phyloP scores from a whole-genome alignment of 225 moss, liverwort and hornwort genomes.

The Physcomitrellopsis africana region DNA sequence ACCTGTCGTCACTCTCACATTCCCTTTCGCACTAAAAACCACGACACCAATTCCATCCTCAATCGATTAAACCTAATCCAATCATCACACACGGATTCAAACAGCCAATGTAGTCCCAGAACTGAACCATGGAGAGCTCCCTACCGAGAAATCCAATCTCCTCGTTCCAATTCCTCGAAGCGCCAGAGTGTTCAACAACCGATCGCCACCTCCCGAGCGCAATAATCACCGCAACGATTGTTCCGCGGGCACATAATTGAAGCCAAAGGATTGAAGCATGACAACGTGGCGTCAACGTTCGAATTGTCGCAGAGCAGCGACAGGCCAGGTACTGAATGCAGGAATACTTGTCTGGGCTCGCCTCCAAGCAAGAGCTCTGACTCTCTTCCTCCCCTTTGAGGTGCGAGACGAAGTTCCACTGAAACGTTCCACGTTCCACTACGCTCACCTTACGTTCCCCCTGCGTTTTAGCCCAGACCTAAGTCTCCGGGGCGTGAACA shows the following conservation, averaged over 20 bases:
- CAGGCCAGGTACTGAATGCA: conserved; percentile 4
- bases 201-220: conserved; percentile 13
- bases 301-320: not conserved
- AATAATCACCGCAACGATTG: not conserved
- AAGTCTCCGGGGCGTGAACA: too few relatives aligned
- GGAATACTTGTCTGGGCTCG: conserved; percentile 3
- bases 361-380: not conserved
- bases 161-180: not conserved
- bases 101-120: conserved; percentile 14
- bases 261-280: not conserved
- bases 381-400: conserved; percentile 21
- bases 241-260: not conserved
- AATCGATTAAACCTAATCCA: conserved; percentile 24
- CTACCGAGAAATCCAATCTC: not conserved
- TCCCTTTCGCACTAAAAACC: not conserved
- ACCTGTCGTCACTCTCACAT: not conserved
- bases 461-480: not conserved
- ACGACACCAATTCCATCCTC: conserved; percentile 20
- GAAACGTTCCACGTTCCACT: conserved; percentile 7
- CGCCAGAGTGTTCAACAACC: conserved; percentile 9
- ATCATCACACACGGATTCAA: not conserved
- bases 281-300: not conserved
- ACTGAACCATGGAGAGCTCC: conserved; percentile 7
- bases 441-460: fast-evolving
- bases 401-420: conserved; percentile 37